phyloP scores from a whole-genome alignment of 441 rosid genomes.

The Aleurites moluccanus region DNA sequence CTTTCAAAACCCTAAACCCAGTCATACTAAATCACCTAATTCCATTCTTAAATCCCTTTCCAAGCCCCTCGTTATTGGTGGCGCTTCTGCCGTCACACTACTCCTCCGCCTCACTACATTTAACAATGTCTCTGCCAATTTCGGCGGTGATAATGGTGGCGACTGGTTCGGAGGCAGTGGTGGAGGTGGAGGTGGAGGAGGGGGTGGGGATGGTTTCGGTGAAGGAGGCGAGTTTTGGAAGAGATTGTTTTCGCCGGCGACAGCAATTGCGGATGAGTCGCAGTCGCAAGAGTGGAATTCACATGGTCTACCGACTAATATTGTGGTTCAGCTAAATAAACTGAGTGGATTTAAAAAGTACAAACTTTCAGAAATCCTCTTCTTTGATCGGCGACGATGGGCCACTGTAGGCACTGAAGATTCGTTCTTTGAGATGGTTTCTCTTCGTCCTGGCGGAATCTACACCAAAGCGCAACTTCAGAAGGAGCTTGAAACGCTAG shows the following conservation, averaged over 20 bases:
- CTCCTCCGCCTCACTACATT: conserved; percentile 36
- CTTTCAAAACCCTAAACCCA: conserved; percentile 40
- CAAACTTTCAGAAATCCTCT: conserved; percentile 72
- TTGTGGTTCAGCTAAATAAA: conserved; percentile 69
- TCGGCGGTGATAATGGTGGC: conserved; percentile 17
- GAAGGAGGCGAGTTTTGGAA: conserved; percentile 56
- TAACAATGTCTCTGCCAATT: conserved; percentile 8
- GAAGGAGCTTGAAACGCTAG: conserved; percentile 85
- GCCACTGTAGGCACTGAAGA: conserved; percentile 78
- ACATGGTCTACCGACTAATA: conserved; percentile 90
- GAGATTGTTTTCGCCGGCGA: conserved; percentile 40
- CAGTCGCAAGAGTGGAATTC: conserved; percentile 79
- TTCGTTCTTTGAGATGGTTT: conserved; percentile 96
- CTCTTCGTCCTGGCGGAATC: conserved; percentile 74
- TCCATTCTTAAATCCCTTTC: conserved; percentile 34
- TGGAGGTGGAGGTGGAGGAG: conserved; percentile 40
- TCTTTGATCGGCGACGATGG: conserved; percentile 60
- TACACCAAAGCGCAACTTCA: conserved; percentile 78
- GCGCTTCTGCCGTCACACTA: conserved; percentile 45
- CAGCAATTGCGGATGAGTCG: conserved; percentile 70
- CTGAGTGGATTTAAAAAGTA: conserved; percentile 81
- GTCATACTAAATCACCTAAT: background rate
- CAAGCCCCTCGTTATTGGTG: conserved; percentile 46
- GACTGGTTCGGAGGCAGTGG: conserved; percentile 35
- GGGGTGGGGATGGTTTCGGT: conserved; percentile 27